These are phyloP conservation scores for Entelexis paramagnoliae DNA, from an alignment of 1,139 yeast species.

Conservation along the genomic window DNA sequence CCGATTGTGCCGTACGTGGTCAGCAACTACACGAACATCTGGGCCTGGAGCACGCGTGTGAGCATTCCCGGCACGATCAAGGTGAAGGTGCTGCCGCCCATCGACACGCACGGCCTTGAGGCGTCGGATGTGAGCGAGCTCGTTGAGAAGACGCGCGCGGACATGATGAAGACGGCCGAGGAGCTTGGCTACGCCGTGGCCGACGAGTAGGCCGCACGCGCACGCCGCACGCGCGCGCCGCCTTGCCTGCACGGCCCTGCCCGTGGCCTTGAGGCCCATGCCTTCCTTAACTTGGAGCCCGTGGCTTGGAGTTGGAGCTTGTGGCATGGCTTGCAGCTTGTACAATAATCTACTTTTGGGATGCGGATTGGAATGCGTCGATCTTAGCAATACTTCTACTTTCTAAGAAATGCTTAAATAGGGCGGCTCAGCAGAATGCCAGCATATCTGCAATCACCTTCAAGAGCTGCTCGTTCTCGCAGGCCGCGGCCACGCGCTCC, in stretches of 20 bases:
- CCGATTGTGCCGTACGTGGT: conserved; percentile 85
- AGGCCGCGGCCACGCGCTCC: conserved; percentile 97
- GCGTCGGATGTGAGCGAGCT: conserved; percentile 49
- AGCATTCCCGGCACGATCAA: conserved; percentile 50
- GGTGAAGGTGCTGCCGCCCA: conserved; percentile 58
- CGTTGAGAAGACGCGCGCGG: conserved; percentile 32
- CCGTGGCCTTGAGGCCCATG: no score
- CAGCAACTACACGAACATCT: conserved; percentile 68
- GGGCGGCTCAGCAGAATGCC: conserved; percentile 49
- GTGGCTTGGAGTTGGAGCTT: no score
- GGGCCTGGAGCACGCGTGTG: conserved; percentile 43
- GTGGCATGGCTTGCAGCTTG: no score
- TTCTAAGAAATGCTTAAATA: no score
- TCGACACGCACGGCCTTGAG: conserved; percentile 47
- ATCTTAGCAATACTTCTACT: no score
- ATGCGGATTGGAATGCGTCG: no score
- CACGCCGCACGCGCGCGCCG: no score
- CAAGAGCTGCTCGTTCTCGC: conserved; percentile 87
- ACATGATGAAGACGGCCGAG: conserved; percentile 35
- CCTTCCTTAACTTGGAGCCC: no score
- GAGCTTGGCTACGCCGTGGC: conserved; percentile 28
- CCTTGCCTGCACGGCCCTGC: not conserved
- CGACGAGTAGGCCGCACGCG: not conserved
- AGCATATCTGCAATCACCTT: conserved; percentile 88
- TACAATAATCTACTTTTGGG: no score